Evolutionary conservation across 257 asterid species (phyloP).

Genomic region (Coffea eugenioides): DNA sequence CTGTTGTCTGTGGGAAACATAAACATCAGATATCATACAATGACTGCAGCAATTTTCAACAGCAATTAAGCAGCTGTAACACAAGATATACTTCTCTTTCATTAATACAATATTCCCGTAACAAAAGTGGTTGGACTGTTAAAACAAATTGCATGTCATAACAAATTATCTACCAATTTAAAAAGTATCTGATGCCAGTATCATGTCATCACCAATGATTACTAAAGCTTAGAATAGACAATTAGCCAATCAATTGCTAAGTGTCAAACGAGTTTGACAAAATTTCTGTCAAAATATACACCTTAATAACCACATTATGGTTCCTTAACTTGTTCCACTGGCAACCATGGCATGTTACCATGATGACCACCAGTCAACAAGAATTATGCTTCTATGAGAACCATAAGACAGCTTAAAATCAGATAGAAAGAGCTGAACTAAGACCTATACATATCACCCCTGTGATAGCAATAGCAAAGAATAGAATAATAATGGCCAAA

Average conservation of each 20-base stretch:
- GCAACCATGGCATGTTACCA: not conserved
- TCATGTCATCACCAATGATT: not conserved
- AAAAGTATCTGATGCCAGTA: slow-evolving; percentile 1
- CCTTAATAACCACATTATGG: not conserved
- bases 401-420: not conserved
- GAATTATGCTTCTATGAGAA: not conserved
- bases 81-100: not conserved
- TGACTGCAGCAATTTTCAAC: not conserved
- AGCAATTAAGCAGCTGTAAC: not conserved
- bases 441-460: not conserved
- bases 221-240: not conserved
- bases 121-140: not conserved
- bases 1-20: slow-evolving; percentile 57
- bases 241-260: not conserved
- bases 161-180: not conserved
- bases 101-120: not conserved
- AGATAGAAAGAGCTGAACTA: not conserved
- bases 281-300: not conserved
- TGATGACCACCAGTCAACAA: not conserved
- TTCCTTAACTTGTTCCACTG: not conserved
- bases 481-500: not conserved
- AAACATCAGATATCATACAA: slow-evolving; percentile 2
- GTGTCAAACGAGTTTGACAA: not conserved
- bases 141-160: not conserved
- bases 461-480: not conserved